Base-by-base conservation (phyloP, 2,329 filamentous ascomycete species). In the Trichoderma pleuroti region DNA sequence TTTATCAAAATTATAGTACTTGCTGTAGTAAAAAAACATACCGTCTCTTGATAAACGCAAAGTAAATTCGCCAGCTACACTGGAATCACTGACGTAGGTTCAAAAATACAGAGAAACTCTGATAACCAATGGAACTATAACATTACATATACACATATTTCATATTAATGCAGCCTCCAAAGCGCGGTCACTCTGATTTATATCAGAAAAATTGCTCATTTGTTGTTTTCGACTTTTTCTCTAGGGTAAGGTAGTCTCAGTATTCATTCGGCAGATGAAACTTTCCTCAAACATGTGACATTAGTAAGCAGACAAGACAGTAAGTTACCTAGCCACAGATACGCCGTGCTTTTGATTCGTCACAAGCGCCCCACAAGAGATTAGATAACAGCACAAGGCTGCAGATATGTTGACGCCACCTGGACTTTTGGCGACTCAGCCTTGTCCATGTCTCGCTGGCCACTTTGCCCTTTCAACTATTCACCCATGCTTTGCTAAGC, bases 381-480 rank as follows among this genome's bases (percentile, higher is more conserved):
- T 61, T 59, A 42, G 54, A 52, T 52, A 61, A 68, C 61, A 14
- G 5, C 14, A 28, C 18, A 30, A 30, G 54, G 32, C 4, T n/a
- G 39, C 67, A 67, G 49, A 62, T 62, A 67, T 39, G 62, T 32
- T 54, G 28, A 69, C 68, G 52, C 34, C 68, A 67, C 62, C 49
- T 56, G 16, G 63, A 49, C 46, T 60, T 68, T 68, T n/a, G 5
- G 8, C 24, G 11, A 46, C 26, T 39, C 67, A 70, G 59, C 46
- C 57, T 69, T 24, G 54, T 57, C 24, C 4, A n/a, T 30, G 52
- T 69, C 24, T 66, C 30, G 28, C 24, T 65, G 60, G 63, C 70
- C 52, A 68, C 59, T 36, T 64, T 61, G 46, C 68, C 59, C 61
- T 21, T 59, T 60, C 61, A 34, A 59, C 68, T 32, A 46, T 54